A percentile compares a stretch with the other conserved stretches of the same genome.
phyloP scores from a whole-genome alignment of 179 eudicot species.

The Drosera spatulata region DNA sequence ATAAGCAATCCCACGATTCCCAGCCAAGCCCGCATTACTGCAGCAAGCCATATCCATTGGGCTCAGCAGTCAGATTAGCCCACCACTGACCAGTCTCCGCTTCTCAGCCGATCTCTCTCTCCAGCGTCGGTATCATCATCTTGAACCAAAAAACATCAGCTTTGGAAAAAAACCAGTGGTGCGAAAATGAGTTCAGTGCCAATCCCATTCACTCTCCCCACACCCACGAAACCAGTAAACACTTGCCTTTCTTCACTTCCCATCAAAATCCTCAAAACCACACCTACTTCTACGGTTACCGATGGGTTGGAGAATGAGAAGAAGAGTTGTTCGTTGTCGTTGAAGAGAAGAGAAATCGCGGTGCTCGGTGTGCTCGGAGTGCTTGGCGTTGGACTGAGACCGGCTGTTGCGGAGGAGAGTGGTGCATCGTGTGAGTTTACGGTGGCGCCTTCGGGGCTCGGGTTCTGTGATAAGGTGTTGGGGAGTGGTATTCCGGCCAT shows the following conservation, averaged over 20 bases:
- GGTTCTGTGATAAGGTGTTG: constrained; percentile 50
- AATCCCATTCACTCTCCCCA: constrained; percentile 8
- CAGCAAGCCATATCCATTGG: no score
- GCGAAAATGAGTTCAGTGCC: constrained; percentile 17
- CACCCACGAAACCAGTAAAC: constrained; percentile 6
- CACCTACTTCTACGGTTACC: background rate
- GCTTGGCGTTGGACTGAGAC: constrained; percentile 10
- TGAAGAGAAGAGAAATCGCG: constrained; percentile 38
- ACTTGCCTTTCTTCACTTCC: background rate
- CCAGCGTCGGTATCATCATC: no score
- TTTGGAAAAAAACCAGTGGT: no score
- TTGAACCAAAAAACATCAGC: no score
- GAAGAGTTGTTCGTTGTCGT: background rate
- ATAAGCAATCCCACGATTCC: no score
- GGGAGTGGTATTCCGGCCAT: constrained; percentile 52
- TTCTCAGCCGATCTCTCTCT: no score
- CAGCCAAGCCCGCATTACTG: no score
- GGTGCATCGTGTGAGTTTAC: constrained; percentile 39
- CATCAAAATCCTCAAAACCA: background rate
- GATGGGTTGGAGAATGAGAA: background rate
- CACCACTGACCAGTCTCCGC: no score
- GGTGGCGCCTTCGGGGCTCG: constrained; percentile 61
- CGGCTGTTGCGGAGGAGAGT: constrained; percentile 13
- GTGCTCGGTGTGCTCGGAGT: constrained; percentile 18
- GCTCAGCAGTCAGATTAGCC: no score